A percentile compares a stretch with the other conserved stretches of the same genome.
These are phyloP conservation scores for Cryptococcus jaspeensis DNA, from an alignment of 1,284 basidiomycete species.

Conservation along the genomic window DNA sequence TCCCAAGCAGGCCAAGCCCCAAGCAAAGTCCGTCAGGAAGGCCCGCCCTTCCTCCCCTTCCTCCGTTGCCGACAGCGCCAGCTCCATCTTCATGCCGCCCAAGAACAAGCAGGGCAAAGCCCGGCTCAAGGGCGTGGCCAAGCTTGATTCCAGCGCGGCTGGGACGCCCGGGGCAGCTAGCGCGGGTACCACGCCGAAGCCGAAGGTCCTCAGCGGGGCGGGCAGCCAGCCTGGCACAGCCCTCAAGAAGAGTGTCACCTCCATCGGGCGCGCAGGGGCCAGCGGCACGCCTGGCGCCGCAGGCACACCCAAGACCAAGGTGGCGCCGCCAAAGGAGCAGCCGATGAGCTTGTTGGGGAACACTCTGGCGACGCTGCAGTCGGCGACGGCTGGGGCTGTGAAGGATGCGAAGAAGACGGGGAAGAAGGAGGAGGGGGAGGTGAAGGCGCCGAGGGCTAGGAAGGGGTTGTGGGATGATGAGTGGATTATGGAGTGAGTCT, in stretches of 20 bases:
- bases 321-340: neutral
- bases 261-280: neutral
- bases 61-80: neutral
- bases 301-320: neutral
- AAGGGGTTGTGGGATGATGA: slow-evolving; percentile 1
- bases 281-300: neutral
- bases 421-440: neutral
- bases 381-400: neutral
- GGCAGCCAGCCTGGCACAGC: too few relatives aligned
- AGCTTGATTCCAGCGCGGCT: neutral
- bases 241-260: too few relatives aligned
- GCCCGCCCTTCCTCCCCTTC: neutral
- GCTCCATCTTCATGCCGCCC: neutral
- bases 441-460: neutral
- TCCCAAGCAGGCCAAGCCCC: neutral
- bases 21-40: neutral
- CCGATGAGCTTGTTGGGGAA: too few relatives aligned
- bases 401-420: slow-evolving; percentile 12
- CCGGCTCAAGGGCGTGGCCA: neutral
- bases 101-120: neutral
- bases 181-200: neutral
- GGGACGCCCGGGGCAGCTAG: neutral
- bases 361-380: neutral
- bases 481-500: slow-evolving; percentile 3
- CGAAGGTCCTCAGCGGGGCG: neutral